Evolutionary conservation across 345 rosid species (phyloP), one percentile per base, ranked within the genome.

Genomic region (Linum lewisii): DNA sequence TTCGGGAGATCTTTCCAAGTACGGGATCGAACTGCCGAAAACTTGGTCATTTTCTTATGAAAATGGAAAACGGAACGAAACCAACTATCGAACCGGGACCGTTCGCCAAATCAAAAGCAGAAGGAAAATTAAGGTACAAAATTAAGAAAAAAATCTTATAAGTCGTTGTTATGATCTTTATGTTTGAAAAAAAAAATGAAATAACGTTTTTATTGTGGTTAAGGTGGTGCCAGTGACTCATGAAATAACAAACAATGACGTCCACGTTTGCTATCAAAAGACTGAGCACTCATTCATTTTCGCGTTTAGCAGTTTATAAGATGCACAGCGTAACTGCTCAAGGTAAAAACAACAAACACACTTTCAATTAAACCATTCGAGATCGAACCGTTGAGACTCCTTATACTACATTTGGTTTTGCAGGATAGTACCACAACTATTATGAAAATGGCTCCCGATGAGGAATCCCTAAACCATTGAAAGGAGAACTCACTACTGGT

Each of bases 21-120:
- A 71, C 62, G 87, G 90, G 26, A 67, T 84, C 56, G 32, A 20
- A 50, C 73, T n/a, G 70, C 65, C 81, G 82, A 2, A 66, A 62
- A 1, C n/a, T 5, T 0, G 87, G 85, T 29, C 82, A 1, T 77
- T 84, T 73, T 22, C 45, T 60, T 13, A 57, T 7, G 78, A 77
- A 52, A n/a, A n/a, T n/a, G 19, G 20, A 2, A 20, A 21, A 75
- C 77, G n/a, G 82, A 86, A 15, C 42, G 77, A 53, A 53, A 7
- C 81, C 86, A 0, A 81, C 78, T 16, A 81, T 84, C 19, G 86
- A 84, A 84, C 81, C 0, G 89, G 89, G 1, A 67, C 81, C 57
- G 25, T 79, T 14, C 37, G 47, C 1, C 53, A 54, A 64, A 77
- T 81, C 7, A n/a, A 71, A 62, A 44, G 24, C 62, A 5, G 84